These are phyloP conservation scores for Claviceps spartinae DNA, from an alignment of 2,329 filamentous ascomycete species.

Conservation along the genomic window DNA sequence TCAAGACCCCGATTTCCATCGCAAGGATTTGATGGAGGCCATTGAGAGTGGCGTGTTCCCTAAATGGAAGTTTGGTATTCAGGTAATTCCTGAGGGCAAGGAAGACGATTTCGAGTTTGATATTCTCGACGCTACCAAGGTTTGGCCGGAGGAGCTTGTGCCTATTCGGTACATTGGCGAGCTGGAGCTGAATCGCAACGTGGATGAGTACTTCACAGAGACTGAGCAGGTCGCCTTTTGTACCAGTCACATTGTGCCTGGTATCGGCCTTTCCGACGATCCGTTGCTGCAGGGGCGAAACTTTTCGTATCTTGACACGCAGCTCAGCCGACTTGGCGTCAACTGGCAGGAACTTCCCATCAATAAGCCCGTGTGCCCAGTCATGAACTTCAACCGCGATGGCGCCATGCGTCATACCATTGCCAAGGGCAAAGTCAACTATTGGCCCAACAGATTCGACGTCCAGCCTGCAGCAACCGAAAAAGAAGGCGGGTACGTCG, in stretches of 20 bases:
- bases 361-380: constrained; percentile 60
- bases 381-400: constrained; percentile 66
- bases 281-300: constrained; percentile 63
- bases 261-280: constrained; percentile 65
- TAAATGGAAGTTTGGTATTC: constrained; percentile 74
- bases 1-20: constrained; percentile 70
- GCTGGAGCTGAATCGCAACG: constrained; percentile 64
- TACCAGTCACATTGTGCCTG: constrained; percentile 65
- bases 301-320: constrained; percentile 50
- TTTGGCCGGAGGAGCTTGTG: constrained; percentile 69
- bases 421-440: constrained; percentile 6
- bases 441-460: constrained; percentile 26
- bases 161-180: constrained; percentile 69
- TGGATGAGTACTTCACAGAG: constrained; percentile 71
- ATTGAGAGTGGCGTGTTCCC: constrained; percentile 60
- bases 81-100: constrained; percentile 56
- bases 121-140: constrained; percentile 71
- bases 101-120: constrained; percentile 75
- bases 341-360: constrained; percentile 71
- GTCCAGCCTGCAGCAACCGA: constrained; percentile 50
- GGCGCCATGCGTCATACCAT: constrained; percentile 6
- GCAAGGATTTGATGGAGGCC: constrained; percentile 62
- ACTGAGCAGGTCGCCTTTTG: constrained; percentile 77
- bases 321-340: constrained; percentile 41
- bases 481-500: constrained; percentile 53